Evolutionary conservation across 78 protist species (phyloP), one percentile per base, ranked within the genome.

Genomic region (Abeoforma whisleri): DNA sequence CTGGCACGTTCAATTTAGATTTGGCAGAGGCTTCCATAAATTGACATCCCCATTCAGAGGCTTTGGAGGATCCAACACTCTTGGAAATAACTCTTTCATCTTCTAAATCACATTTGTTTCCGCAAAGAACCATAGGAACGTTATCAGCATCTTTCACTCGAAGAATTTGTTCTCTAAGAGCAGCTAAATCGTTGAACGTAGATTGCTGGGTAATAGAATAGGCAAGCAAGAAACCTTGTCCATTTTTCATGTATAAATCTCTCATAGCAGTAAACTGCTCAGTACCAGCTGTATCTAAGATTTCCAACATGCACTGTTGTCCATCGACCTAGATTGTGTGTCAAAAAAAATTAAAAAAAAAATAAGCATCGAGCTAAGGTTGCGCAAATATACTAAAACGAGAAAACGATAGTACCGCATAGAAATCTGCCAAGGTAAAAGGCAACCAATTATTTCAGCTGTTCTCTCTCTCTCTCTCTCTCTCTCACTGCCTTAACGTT

Each of bases 21-120:
- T 84, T 84, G 38, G 88, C 88, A 72, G 57, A 83, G 2, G 91
- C 68, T 80, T 92, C 95, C 36, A 92, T 23, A 74, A 71, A 92
- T 22, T 84, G 31, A 0, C 70, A 30, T 19, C 62, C 62, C 62
- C 12, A 48, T 23, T 28, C 33, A 35, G 62, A 36, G 2, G 96
- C 96, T 32, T 70, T 40, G 0, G 28, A 75, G 30, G 57, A 0
- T 37, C 91, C 96, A 31, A 88, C 39, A 28, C n/a, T 77, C n/a
- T 28, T 88, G 30, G 93, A 2, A 22, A 97, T 95, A 19, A 37
- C 40, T 2, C 96, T 81, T 2, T 91, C 87, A 2, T 1, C 84
- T 36, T 84, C 97, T 2, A 96, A 87, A 83, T 97, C 99, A 39
- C 84, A 37, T 84, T 97, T 97, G 81, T 96, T 97, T 1, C 93